Conservation (phyloP, 129 eudicot species). For the Tagetes erecta region DNA sequence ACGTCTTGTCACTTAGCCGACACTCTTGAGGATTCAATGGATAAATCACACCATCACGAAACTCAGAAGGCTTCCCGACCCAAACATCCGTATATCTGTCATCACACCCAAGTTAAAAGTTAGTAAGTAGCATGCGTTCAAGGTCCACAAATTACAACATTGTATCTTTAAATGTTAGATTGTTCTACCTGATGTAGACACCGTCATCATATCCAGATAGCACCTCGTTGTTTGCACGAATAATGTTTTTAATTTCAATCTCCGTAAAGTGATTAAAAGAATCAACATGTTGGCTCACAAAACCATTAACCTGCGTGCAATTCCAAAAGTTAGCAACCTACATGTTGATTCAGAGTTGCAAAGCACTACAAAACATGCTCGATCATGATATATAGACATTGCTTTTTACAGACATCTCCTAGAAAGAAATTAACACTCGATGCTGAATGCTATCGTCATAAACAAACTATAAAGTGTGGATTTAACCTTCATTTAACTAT, state of each 20-base stretch:
- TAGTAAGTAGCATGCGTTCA: slow-evolving; percentile 8
- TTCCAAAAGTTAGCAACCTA: too few species aligned
- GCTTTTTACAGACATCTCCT: too few species aligned
- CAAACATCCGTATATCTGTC: slow-evolving; percentile 70
- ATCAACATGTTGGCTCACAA: too few species aligned
- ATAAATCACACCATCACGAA: slow-evolving; percentile 44
- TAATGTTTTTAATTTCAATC: slow-evolving; percentile 77
- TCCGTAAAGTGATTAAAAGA: too few species aligned
- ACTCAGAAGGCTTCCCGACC: slow-evolving; percentile 69
- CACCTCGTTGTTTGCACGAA: slow-evolving; percentile 58
- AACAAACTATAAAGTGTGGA: too few species aligned
- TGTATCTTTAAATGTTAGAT: slow-evolving; percentile 17
- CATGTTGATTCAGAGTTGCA: too few species aligned
- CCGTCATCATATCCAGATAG: slow-evolving; percentile 37
- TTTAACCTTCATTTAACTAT: too few species aligned
- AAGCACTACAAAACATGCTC: too few species aligned
- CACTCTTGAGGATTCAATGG: slow-evolving; percentile 67
- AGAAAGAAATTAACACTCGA: too few species aligned
- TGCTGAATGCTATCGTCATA: too few species aligned
- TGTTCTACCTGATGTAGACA: slow-evolving; percentile 60
- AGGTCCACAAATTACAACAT: slow-evolving; percentile 22
- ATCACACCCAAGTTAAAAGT: slow-evolving; percentile 4
- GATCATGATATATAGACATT: too few species aligned
- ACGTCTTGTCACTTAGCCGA: slow-evolving; percentile 81
- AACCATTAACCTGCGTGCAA: too few species aligned